Conservation (phyloP, 148 eudicot genomes). For the Heliosperma pusillum region DNA sequence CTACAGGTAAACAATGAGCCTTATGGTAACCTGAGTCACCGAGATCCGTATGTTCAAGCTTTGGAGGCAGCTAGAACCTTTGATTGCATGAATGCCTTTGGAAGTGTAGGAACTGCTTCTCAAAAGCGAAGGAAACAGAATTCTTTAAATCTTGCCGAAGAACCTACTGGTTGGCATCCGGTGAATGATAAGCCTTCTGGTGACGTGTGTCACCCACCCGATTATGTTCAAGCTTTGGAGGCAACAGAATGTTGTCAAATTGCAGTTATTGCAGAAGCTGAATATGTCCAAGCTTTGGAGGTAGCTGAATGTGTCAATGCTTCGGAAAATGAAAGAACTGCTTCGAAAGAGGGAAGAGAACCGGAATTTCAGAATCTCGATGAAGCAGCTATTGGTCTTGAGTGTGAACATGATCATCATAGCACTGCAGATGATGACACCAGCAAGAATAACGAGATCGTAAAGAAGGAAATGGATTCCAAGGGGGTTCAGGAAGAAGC, state of each 20-base stretch:
- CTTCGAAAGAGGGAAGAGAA: slow-evolving; percentile 32
- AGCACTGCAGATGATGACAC: slow-evolving; percentile 10
- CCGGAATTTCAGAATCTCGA: slow-evolving; percentile 26
- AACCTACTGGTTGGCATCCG: slow-evolving; percentile 16
- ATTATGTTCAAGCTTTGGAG: slow-evolving; percentile 24
- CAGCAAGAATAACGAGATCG: slow-evolving; percentile 5
- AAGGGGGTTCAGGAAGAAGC: slow-evolving; percentile 13
- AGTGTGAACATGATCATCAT: not conserved
- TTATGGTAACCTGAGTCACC: slow-evolving; percentile 12
- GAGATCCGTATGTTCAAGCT: slow-evolving; percentile 18
- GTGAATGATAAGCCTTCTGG: slow-evolving; percentile 18
- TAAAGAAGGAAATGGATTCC: slow-evolving; percentile 13
- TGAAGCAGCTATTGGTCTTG: slow-evolving; percentile 21
- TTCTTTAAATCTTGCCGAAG: slow-evolving; percentile 32
- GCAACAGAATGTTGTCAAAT: slow-evolving; percentile 21
- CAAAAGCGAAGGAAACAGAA: slow-evolving; percentile 34
- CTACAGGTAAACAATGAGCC: slow-evolving; percentile 23
- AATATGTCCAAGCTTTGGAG: slow-evolving; percentile 26
- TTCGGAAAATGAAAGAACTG: slow-evolving; percentile 22
- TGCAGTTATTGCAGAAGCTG: not conserved
- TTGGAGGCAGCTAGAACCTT: slow-evolving; percentile 25
- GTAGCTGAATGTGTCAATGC: slow-evolving; percentile 17
- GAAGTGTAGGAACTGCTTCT: slow-evolving; percentile 28
- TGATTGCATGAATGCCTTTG: not conserved
- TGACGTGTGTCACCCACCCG: slow-evolving; percentile 7